Evolutionary conservation across 2,329 filamentous ascomycete genomes (phyloP), one percentile per base, ranked within the genome.

Genomic region (Colletotrichum sp.): DNA sequence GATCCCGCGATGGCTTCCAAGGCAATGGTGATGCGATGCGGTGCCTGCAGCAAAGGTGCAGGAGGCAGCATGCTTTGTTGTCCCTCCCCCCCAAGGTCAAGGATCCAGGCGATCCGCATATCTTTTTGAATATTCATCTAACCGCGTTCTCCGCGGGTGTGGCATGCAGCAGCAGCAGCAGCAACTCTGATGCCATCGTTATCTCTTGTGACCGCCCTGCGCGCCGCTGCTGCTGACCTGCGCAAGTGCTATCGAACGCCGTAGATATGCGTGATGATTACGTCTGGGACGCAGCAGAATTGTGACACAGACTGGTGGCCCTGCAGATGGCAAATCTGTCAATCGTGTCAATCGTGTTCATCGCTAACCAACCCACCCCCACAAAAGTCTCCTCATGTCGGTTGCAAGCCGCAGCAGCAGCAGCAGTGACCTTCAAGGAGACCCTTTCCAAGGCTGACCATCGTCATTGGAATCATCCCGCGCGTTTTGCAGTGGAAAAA

Each of bases 1-100:
- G 68, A 74, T 66, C 72, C 71, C 71, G 26, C 66, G 30, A 74
- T 61, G 60, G 24, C 30, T 74, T 67, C 60, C 48, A 52, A 71
- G 36, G 64, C 30, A 48, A 48, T n/a, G 39, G 39, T 48, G 39
- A 36, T 13, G 28, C 39, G 52, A 61, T 52, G 68, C 30, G 43
- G 68, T 74, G 60, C 52, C 52, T 61, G 72, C 72, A 74, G 34
- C 13, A 39, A 34, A 36, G 36, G 52, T 39, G 68, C 52, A 72
- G 60, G 34, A 18, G 61, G 18, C 39, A 48, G 39, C 39, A 48
- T 48, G 21, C 28, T 60, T 66, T n/a, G 43, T 57, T 67, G 36
- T 36, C 36, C 26, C 65, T 16, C 16, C 21, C 21, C n/a, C 26
- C 52, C n/a, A 26, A 16, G 14, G 21, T n/a, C 55, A 59, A 48